phyloP scores from a whole-genome alignment of 2,329 filamentous ascomycete genomes.

The Xylogone sp. region DNA sequence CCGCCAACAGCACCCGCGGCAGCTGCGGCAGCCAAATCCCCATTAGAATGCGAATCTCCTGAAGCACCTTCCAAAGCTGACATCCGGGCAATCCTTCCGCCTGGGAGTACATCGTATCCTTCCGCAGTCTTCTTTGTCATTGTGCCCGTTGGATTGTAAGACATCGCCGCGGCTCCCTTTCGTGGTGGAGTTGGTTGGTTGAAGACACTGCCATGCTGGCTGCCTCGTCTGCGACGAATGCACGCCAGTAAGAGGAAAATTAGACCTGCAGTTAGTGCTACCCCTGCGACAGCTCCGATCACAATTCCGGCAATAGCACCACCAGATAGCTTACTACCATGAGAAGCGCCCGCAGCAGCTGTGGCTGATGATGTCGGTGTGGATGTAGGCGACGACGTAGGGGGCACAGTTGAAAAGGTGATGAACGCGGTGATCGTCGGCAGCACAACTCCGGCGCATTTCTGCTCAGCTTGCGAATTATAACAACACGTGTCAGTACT shows the following conservation, averaged over 20 bases:
- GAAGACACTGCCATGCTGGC: conserved; percentile 68
- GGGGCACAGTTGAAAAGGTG: conserved; percentile 50
- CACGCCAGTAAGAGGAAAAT: conserved; percentile 53
- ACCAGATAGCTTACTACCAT: conserved; percentile 58
- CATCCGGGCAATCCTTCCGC: conserved; percentile 92
- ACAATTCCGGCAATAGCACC: conserved; percentile 90
- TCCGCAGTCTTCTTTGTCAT: conserved; percentile 25
- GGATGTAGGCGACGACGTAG: conserved; percentile 40
- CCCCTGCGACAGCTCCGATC: conserved; percentile 71
- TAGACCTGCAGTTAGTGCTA: conserved; percentile 64
- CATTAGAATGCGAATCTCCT: conserved; percentile 48
- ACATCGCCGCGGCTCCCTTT: conserved; percentile 41
- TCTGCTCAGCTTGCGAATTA: conserved; percentile 68
- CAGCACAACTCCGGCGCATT: conserved; percentile 73
- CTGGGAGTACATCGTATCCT: conserved; percentile 74
- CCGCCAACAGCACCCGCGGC: conserved; percentile 45
- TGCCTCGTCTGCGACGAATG: conserved; percentile 50
- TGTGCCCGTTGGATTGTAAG: conserved; percentile 33
- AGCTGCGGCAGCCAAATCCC: conserved; percentile 33
- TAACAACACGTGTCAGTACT: conserved; percentile 95
- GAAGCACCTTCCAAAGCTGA: conserved; percentile 80
- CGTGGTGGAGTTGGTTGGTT: conserved; percentile 83
- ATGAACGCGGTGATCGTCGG: conserved; percentile 72
- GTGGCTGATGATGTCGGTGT: conserved; percentile 11
- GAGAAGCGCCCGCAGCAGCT: conserved; percentile 8